These are phyloP conservation scores for Somion occarium DNA, from an alignment of 1,284 basidiomycete genomes.

Conservation along the genomic window DNA sequence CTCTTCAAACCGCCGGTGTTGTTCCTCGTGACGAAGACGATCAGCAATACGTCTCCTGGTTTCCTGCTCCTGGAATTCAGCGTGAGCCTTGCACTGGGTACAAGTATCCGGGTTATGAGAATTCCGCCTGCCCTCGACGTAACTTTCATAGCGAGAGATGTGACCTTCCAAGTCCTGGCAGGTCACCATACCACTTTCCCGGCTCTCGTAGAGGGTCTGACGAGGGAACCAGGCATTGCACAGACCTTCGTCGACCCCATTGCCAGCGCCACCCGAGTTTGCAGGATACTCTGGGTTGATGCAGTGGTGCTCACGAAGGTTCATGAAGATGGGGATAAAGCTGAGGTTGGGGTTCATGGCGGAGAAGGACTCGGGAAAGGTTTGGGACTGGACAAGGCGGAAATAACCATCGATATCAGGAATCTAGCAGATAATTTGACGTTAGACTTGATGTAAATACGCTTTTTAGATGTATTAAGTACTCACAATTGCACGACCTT, in stretches of 20 bases:
- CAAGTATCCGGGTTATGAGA: constrained; percentile 42
- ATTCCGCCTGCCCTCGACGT: constrained; percentile 28
- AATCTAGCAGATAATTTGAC: constrained; percentile 20
- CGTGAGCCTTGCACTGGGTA: constrained; percentile 18
- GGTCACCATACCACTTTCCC: constrained; percentile 18
- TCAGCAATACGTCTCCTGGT: not conserved
- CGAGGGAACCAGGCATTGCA: constrained; percentile 51
- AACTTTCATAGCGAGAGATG: constrained; percentile 31
- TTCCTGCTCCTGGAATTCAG: constrained; percentile 22
- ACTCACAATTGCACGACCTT: constrained; percentile 53
- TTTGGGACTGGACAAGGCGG: constrained; percentile 25
- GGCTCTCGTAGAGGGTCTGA: constrained; percentile 21
- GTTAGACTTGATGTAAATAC: not conserved
- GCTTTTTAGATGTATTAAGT: not conserved
- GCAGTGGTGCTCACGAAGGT: constrained; percentile 51
- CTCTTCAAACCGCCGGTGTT: not conserved
- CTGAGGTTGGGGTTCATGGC: constrained; percentile 32
- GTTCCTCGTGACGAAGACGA: not conserved
- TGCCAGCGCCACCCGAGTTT: constrained; percentile 20
- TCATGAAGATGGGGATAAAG: constrained; percentile 47
- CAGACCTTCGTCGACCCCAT: constrained; percentile 40
- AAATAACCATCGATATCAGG: constrained; percentile 31
- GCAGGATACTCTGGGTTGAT: constrained; percentile 35
- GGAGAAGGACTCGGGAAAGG: constrained; percentile 30
- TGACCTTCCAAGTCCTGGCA: constrained; percentile 15